These are phyloP conservation scores for Aspergillus ellipticus DNA, from an alignment of 495 filamentous ascomycete genomes.

Conservation along the genomic window DNA sequence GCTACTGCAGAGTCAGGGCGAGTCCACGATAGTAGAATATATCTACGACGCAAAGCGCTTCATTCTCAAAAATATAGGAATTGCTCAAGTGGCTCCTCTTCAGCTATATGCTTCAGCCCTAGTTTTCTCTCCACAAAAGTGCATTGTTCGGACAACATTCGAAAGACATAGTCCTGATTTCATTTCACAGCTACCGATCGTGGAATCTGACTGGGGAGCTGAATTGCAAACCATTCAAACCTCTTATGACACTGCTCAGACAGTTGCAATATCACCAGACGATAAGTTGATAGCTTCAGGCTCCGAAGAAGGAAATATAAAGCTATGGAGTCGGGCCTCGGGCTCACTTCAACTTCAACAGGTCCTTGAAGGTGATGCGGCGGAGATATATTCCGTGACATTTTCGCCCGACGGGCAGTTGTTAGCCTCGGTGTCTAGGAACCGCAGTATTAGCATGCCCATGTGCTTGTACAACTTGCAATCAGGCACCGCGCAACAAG, in stretches of 20 bases:
- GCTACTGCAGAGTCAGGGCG: not conserved
- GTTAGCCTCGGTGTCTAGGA: not conserved
- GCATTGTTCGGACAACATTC: constrained; percentile 18
- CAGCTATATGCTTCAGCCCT: constrained; percentile 24
- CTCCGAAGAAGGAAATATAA: not conserved
- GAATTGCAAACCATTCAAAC: not conserved
- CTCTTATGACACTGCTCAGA: not conserved
- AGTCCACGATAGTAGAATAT: constrained; percentile 7
- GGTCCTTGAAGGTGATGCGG: not conserved
- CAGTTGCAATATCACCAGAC: not conserved
- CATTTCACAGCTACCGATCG: constrained; percentile 1
- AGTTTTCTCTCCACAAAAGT: constrained; percentile 28
- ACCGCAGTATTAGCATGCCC: not conserved
- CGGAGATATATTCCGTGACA: not conserved
- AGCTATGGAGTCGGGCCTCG: not conserved
- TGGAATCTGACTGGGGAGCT: constrained; percentile 2
- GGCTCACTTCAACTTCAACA: not conserved
- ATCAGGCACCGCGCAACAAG: not conserved
- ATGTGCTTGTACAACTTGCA: no score
- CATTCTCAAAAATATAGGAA: constrained; percentile 23
- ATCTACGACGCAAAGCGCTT: constrained; percentile 35
- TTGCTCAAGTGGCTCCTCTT: constrained; percentile 25
- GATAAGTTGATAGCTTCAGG: not conserved
- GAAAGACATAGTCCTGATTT: not conserved
- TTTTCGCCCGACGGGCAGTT: not conserved